phyloP scores from a whole-genome alignment of 345 rosid genomes.

The Euphorbia lathyris region DNA sequence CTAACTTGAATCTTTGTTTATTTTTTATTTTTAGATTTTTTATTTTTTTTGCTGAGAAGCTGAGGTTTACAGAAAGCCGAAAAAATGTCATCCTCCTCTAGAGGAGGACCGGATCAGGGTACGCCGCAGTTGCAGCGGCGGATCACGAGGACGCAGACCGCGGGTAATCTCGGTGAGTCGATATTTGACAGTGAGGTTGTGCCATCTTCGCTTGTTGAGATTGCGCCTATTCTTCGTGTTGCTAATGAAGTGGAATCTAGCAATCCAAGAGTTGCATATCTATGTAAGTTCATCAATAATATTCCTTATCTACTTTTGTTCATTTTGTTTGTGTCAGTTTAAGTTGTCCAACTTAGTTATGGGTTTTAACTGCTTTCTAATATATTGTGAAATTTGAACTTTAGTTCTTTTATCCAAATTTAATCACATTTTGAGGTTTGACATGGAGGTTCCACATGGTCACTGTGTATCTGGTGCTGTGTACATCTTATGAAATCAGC shows the following conservation, averaged over 20 bases:
- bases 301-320: background rate
- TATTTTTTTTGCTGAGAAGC: background rate
- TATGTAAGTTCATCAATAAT: constrained; percentile 52
- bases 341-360: background rate
- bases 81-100: constrained; percentile 26
- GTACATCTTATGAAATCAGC: background rate
- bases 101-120: constrained; percentile 26
- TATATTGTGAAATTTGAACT: background rate
- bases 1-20: background rate
- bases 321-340: background rate
- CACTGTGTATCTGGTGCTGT: background rate
- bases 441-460: background rate
- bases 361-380: background rate
- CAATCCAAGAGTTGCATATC: constrained; percentile 94
- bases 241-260: constrained; percentile 95
- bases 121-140: constrained; percentile 45
- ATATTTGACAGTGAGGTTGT: constrained; percentile 95
- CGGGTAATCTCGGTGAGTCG: constrained; percentile 82
- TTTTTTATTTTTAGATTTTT: background rate
- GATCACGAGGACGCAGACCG: constrained; percentile 81
- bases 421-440: background rate
- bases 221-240: constrained; percentile 99
- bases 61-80: background rate
- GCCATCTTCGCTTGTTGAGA: constrained; percentile 89
- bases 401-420: background rate